These are phyloP conservation scores for Umbellularia californica DNA, from an alignment of 164 flowering plant genomes.

Conservation along the genomic window DNA sequence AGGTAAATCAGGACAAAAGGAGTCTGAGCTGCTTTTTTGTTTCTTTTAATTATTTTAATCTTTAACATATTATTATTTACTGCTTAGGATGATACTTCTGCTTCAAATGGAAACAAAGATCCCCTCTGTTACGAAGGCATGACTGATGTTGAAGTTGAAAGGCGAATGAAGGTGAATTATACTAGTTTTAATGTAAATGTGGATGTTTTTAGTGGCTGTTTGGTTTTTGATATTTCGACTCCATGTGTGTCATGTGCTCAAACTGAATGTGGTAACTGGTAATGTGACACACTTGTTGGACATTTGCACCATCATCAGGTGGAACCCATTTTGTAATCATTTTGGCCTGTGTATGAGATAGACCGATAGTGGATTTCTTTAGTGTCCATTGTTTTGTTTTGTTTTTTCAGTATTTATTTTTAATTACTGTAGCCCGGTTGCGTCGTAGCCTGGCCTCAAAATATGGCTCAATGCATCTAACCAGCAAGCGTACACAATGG, in stretches of 20 bases:
- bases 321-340: neutral
- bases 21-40: neutral
- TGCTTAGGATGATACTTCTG: slow-evolving; percentile 74
- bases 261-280: neutral
- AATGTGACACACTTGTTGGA: neutral
- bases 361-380: neutral
- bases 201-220: neutral
- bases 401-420: too few relatives aligned
- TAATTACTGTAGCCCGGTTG: too few relatives aligned
- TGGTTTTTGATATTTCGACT: neutral
- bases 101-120: slow-evolving; percentile 63
- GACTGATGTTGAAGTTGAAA: slow-evolving; percentile 82
- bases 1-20: slow-evolving; percentile 40
- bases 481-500: too few relatives aligned
- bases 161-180: slow-evolving; percentile 65
- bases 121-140: slow-evolving; percentile 73
- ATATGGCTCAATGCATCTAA: too few relatives aligned
- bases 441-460: too few relatives aligned
- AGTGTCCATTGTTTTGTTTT: neutral
- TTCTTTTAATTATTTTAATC: neutral
- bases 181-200: neutral
- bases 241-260: too few relatives aligned
- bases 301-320: neutral
- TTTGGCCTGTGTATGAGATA: neutral
- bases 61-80: neutral